Evolutionary conservation across 306 rosid species (phyloP).

Genomic region (Quercus dentata): DNA sequence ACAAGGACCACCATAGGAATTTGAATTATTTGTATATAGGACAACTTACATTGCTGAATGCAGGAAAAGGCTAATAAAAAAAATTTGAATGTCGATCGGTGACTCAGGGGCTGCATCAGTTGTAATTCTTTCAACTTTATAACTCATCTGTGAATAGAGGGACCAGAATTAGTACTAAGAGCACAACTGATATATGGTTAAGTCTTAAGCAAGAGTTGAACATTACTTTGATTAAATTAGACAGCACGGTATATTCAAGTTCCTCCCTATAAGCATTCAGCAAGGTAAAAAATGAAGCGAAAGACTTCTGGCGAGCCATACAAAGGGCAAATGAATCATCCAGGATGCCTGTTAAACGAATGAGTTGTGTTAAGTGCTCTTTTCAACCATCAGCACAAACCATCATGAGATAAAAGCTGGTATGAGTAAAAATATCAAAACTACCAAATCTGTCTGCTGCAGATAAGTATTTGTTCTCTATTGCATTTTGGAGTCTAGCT

Average conservation of each 20-base stretch:
- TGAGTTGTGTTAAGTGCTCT: no score
- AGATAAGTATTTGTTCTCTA: slow-evolving; percentile 60
- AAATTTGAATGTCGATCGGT: slow-evolving; percentile 27
- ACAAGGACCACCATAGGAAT: slow-evolving; percentile 20
- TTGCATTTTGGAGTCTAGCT: slow-evolving; percentile 65
- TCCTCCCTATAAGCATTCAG: slow-evolving; percentile 79
- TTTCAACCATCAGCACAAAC: background rate
- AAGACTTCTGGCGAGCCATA: slow-evolving; percentile 66
- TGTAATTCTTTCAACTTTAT: slow-evolving; percentile 47
- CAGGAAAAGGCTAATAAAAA: slow-evolving; percentile 60
- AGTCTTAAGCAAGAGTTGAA: slow-evolving; percentile 8
- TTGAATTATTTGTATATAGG: slow-evolving; percentile 1
- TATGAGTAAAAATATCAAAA: slow-evolving; percentile 13
- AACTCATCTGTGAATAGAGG: slow-evolving; percentile 53
- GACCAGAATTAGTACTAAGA: slow-evolving; percentile 25
- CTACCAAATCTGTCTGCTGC: slow-evolving; percentile 84
- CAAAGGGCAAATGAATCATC: slow-evolving; percentile 29
- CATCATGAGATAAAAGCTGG: background rate
- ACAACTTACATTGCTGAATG: slow-evolving; percentile 71
- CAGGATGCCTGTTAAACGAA: no score
- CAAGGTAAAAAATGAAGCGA: slow-evolving; percentile 70
- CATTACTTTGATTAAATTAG: slow-evolving; percentile 72
- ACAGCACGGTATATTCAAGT: slow-evolving; percentile 76
- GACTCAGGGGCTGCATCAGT: slow-evolving; percentile 79
- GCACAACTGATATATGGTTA: slow-evolving; percentile 4